A percentile compares a stretch with the other conserved stretches of the same genome.
Conservation (phyloP, 257 asterid species). For the Scutellaria galericulata region DNA sequence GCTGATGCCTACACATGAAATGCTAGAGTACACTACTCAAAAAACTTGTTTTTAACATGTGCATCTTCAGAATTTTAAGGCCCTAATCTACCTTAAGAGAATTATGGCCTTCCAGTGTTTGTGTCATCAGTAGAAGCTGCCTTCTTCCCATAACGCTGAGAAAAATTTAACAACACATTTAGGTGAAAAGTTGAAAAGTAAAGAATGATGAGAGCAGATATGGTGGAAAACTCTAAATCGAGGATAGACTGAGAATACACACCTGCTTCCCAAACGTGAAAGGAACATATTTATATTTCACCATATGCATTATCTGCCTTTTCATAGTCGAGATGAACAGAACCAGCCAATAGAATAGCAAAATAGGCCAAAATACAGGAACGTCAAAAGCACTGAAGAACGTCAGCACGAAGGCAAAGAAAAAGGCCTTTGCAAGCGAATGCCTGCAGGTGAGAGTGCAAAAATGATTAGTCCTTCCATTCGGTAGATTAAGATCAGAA, state of each 20-base stretch:
- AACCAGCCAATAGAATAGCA: constrained; percentile 87
- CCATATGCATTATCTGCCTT: constrained; percentile 99
- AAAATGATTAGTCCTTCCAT: constrained; percentile 28
- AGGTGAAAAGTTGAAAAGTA: not conserved
- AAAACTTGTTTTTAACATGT: constrained; percentile 34
- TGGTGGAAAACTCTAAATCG: constrained; percentile 1
- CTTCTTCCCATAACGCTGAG: constrained; percentile 91
- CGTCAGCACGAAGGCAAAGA: constrained; percentile 78
- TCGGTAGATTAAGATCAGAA: constrained; percentile 23
- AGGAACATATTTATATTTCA: constrained; percentile 90
- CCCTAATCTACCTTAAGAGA: constrained; percentile 46
- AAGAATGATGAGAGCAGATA: not conserved
- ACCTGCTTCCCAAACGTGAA: constrained; percentile 97
- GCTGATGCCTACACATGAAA: constrained; percentile 37
- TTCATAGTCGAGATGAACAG: constrained; percentile 90
- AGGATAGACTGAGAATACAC: constrained; percentile 6
- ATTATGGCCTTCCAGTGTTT: constrained; percentile 57
- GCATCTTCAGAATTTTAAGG: constrained; percentile 40
- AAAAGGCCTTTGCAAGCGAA: constrained; percentile 80
- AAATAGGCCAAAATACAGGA: constrained; percentile 98
- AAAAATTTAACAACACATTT: constrained; percentile 15
- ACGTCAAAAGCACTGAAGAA: constrained; percentile 96
- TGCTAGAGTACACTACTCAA: constrained; percentile 38
- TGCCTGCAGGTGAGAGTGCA: constrained; percentile 60
- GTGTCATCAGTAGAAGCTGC: constrained; percentile 62